Percentiles rank a stretch among this genome's conserved stretches.
Evolutionary conservation across 208 protist genomes (phyloP).

Genomic region (Angomonas deanei): DNA sequence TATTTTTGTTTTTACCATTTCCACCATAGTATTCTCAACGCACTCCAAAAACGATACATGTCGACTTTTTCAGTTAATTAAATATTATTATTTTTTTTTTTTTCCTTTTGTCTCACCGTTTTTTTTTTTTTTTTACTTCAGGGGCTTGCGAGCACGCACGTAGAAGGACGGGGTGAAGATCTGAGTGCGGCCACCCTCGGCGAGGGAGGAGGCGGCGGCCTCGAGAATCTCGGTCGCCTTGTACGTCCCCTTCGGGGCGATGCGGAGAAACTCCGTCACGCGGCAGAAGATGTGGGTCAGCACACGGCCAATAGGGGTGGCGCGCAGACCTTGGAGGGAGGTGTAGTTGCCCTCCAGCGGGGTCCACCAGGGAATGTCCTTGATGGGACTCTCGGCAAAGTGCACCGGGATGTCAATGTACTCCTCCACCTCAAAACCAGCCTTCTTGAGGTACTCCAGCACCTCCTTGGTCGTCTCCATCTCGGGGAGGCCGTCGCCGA

Average conservation of each 20-base stretch:
- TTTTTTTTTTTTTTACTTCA: slow-evolving; percentile 10
- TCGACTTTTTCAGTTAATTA: too few relatives aligned
- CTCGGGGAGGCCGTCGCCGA: slow-evolving; percentile 93
- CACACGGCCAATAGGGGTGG: slow-evolving; percentile 79
- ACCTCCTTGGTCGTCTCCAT: slow-evolving; percentile 78
- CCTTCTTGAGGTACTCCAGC: slow-evolving; percentile 75
- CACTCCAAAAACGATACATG: too few relatives aligned
- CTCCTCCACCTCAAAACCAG: slow-evolving; percentile 91
- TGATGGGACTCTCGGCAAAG: slow-evolving; percentile 60
- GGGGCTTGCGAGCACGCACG: slow-evolving; percentile 85
- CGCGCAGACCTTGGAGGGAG: slow-evolving; percentile 61
- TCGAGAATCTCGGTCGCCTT: slow-evolving; percentile 87
- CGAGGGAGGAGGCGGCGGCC: slow-evolving; percentile 84
- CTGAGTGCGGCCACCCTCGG: slow-evolving; percentile 77
- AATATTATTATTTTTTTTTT: slow-evolving; percentile 6
- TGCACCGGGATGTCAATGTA: slow-evolving; percentile 57
- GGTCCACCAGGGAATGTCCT: slow-evolving; percentile 88
- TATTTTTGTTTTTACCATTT: background rate
- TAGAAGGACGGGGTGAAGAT: slow-evolving; percentile 94
- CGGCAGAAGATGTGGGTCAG: slow-evolving; percentile 76
- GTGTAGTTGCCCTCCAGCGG: slow-evolving; percentile 71
- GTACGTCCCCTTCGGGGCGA: slow-evolving; percentile 74
- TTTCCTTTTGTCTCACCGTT: slow-evolving; percentile 5
- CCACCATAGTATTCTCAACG: too few relatives aligned
- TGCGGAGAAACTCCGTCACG: slow-evolving; percentile 59